phyloP scores from a whole-genome alignment of 768 basidiomycete species.

The Termitomyces sp. region DNA sequence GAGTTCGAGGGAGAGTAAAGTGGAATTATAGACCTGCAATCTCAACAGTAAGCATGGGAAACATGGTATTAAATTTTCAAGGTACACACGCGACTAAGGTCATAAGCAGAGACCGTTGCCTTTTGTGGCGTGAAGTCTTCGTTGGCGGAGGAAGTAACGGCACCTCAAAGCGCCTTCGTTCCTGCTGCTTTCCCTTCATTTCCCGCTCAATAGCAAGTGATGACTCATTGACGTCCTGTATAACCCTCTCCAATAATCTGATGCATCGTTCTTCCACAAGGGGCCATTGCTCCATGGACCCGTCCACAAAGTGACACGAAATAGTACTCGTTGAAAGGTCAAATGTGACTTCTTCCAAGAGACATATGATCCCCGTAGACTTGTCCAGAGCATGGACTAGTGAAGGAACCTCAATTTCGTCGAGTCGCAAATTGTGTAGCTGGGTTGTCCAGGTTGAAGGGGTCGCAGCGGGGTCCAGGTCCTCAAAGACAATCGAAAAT shows the following conservation, averaged over 20 bases:
- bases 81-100: constrained; percentile 63
- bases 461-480: constrained; percentile 46
- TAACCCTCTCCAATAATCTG: constrained; percentile 47
- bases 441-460: constrained; percentile 57
- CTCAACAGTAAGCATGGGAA: constrained; percentile 17
- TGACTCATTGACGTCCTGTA: constrained; percentile 51
- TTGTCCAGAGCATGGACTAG: constrained; percentile 60
- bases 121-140: constrained; percentile 56
- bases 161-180: constrained; percentile 22
- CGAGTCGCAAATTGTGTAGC: constrained; percentile 46
- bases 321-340: constrained; percentile 50
- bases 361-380: constrained; percentile 52
- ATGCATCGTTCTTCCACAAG: constrained; percentile 39
- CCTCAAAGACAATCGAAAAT: constrained; percentile 55
- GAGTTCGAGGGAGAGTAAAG: constrained; percentile 33
- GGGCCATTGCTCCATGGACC: constrained; percentile 47
- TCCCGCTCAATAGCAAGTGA: constrained; percentile 40
- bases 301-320: constrained; percentile 59
- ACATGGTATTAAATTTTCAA: constrained; percentile 9
- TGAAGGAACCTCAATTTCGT: constrained; percentile 52
- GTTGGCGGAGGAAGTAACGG: constrained; percentile 27
- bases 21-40: constrained; percentile 26
- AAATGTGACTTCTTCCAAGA: constrained; percentile 61
- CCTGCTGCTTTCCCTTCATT: constrained; percentile 31
- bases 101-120: constrained; percentile 69